Percentiles rank a stretch among this genome's conserved stretches.
Evolutionary conservation across 768 basidiomycete genomes (phyloP).

Genomic region (Phylloporus arenicola): DNA sequence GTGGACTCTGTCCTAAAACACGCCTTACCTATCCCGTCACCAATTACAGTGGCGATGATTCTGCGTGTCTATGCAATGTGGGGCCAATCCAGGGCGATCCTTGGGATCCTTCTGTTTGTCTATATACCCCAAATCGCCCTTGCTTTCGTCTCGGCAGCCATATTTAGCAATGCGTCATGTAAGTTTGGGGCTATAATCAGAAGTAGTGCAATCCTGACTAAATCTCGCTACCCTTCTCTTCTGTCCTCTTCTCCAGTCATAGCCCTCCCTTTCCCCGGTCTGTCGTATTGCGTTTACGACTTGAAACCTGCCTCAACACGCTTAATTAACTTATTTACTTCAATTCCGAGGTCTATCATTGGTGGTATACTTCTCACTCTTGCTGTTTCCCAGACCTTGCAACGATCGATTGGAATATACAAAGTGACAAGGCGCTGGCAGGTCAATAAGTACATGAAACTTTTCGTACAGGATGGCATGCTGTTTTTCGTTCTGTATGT

Average conservation of each 20-base stretch:
- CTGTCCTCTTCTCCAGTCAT: not conserved
- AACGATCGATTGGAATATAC: not conserved
- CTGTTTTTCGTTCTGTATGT: constrained; percentile 9
- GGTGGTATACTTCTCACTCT: not conserved
- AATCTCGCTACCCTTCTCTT: not conserved
- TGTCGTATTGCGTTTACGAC: too few species aligned
- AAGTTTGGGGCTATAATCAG: not conserved
- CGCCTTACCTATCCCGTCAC: not conserved
- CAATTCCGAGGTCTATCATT: not conserved
- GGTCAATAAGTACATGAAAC: constrained; percentile 3
- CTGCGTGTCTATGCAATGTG: constrained; percentile 6
- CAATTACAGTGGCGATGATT: constrained; percentile 5
- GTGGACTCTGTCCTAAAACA: not conserved
- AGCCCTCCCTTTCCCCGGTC: too few species aligned
- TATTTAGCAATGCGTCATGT: not conserved
- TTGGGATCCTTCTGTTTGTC: not conserved
- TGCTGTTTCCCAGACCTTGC: not conserved
- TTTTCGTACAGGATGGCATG: not conserved
- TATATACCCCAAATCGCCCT: not conserved
- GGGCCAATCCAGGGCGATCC: not conserved
- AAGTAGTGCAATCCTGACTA: not conserved
- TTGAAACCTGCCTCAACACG: too few species aligned
- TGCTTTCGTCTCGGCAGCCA: not conserved
- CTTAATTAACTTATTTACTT: not conserved
- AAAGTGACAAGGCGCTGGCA: constrained; percentile 4